Percentiles rank a stretch among this genome's conserved stretches.
Evolutionary conservation across 2,329 filamentous ascomycete genomes (phyloP).

Genomic region (Fusarium lyarnte): DNA sequence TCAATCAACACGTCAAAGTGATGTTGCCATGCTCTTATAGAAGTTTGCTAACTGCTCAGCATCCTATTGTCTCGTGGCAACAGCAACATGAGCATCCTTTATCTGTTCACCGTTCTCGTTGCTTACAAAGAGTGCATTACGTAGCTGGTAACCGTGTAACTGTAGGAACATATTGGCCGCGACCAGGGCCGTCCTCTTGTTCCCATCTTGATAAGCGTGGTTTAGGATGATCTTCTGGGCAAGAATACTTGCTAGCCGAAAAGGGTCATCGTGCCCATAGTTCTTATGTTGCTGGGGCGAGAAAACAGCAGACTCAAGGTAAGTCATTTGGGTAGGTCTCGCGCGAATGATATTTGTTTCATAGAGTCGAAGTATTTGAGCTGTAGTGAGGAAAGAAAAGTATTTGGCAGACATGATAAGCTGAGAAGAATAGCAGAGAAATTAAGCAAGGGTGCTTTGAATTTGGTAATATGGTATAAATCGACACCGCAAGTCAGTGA

Average conservation of each 20-base stretch:
- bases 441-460: fast-evolving
- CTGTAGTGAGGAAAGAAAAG: not conserved
- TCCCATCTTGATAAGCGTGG: not conserved
- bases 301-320: not conserved
- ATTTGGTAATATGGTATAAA: not conserved
- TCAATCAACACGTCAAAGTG: not conserved
- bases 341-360: not conserved
- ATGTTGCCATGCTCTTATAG: not conserved
- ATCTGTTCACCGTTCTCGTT: not conserved
- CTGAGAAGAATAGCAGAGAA: not conserved
- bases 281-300: not conserved
- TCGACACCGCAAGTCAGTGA: not conserved
- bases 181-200: not conserved
- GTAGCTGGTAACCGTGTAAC: not conserved
- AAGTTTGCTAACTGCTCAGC: not conserved
- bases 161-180: not conserved
- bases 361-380: not conserved
- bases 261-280: not conserved
- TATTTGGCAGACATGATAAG: not conserved
- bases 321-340: not conserved
- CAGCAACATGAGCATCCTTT: not conserved
- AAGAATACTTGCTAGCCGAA: not conserved
- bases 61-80: not conserved
- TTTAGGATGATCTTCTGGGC: not conserved
- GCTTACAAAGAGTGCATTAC: not conserved